Percentiles rank a stretch among this genome's conserved stretches.
Evolutionary conservation across 768 basidiomycete genomes (phyloP).

Genomic region (Trametes elegans): DNA sequence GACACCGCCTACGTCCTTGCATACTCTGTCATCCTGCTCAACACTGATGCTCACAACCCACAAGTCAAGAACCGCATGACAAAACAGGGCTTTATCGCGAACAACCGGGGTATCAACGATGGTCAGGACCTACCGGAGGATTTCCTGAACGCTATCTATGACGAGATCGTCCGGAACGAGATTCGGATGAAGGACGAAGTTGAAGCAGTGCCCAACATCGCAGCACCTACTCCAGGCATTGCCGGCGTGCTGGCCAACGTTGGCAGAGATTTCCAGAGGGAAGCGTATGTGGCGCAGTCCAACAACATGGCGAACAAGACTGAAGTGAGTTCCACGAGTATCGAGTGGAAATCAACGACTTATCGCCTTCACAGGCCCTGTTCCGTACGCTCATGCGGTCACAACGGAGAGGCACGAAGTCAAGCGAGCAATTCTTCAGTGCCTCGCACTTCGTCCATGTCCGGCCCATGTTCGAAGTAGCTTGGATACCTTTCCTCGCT

Average conservation of each 20-base stretch:
- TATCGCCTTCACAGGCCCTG: conserved; percentile 56
- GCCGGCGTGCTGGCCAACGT: conserved; percentile 84
- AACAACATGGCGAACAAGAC: conserved; percentile 97
- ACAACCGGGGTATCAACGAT: conserved; percentile 97
- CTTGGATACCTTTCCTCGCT: conserved; percentile 98
- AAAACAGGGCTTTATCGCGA: conserved; percentile 86
- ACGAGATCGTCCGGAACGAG: conserved; percentile 89
- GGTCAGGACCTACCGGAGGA: conserved; percentile 86
- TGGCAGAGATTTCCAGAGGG: conserved; percentile 91
- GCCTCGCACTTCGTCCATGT: conserved; percentile 97
- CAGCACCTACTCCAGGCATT: conserved; percentile 61
- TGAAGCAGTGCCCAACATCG: conserved; percentile 51
- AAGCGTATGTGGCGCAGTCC: conserved; percentile 93
- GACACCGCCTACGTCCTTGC: conserved; percentile 94
- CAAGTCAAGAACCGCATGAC: conserved; percentile 95
- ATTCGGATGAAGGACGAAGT: conserved; percentile 99
- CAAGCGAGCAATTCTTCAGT: conserved; percentile 88
- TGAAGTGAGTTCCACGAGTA: conserved; percentile 53
- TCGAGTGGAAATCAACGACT: background rate
- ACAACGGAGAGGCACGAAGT: conserved; percentile 80
- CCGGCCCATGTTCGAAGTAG: conserved; percentile 98
- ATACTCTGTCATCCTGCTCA: conserved; percentile 93
- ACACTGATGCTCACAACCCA: conserved; percentile 96
- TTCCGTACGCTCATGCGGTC: conserved; percentile 91
- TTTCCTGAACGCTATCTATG: conserved; percentile 71